Evolutionary conservation across 2,329 filamentous ascomycete species (phyloP).

Genomic region (Microdochium trichocladiopsis): DNA sequence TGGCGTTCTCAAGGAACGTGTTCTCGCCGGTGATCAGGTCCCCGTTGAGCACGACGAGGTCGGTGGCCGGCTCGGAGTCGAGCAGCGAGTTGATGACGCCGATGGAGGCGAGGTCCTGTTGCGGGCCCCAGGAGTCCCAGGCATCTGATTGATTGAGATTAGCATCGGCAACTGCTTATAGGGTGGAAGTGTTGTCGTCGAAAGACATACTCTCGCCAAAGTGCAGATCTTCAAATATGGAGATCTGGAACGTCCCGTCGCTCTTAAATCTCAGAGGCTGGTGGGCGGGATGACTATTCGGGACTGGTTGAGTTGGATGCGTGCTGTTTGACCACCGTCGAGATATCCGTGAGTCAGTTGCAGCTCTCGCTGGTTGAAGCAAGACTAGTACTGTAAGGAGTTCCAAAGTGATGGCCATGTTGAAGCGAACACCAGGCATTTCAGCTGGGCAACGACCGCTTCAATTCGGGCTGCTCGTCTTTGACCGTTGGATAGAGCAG

Average conservation of each 20-base stretch:
- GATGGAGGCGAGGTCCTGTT: conserved; percentile 49
- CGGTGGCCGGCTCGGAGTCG: conserved; percentile 41
- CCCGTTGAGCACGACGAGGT: conserved; percentile 63
- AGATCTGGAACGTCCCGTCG: conserved; percentile 42
- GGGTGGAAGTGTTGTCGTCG: no score
- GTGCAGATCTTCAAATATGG: conserved; percentile 64
- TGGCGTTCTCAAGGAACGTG: conserved; percentile 45
- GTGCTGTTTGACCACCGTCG: background rate
- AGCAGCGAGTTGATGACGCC: conserved; percentile 52
- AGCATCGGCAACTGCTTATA: no score
- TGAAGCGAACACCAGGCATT: no score
- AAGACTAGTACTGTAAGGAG: no score
- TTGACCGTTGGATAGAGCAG: no score
- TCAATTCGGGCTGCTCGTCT: no score
- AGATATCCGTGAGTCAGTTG: background rate
- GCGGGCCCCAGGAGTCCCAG: conserved; percentile 35
- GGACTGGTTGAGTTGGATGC: background rate
- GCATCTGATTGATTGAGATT: conserved; percentile 31
- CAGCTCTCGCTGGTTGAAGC: no score
- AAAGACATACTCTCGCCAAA: conserved; percentile 56
- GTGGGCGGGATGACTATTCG: background rate
- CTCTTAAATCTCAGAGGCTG: conserved; percentile 25
- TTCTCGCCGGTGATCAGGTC: conserved; percentile 67
- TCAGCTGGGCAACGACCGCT: no score
- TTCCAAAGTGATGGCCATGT: no score